Percentiles rank a stretch among this genome's conserved stretches.
These are phyloP conservation scores for Peltaster fructicola DNA, from an alignment of 2,329 filamentous ascomycete species.

Conservation along the genomic window DNA sequence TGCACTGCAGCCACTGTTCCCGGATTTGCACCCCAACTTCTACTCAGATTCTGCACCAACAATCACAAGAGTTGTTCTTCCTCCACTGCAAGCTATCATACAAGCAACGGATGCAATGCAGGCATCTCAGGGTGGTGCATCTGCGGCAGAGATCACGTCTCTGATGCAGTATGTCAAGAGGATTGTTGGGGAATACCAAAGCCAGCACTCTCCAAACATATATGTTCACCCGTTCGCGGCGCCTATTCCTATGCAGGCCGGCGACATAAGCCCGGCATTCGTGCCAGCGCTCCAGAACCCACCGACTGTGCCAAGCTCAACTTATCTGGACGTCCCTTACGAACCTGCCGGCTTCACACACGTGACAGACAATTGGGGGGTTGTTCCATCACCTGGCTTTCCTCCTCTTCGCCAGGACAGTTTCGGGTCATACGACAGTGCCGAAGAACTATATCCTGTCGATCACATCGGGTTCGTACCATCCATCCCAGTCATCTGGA, in stretches of 20 bases:
- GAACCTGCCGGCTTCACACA: slow-evolving; percentile 14
- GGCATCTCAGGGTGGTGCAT: slow-evolving; percentile 21
- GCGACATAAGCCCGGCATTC: slow-evolving; percentile 32
- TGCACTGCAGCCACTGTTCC: slow-evolving; percentile 77
- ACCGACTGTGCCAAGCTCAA: slow-evolving; percentile 16
- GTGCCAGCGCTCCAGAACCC: slow-evolving; percentile 28
- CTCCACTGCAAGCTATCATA: slow-evolving; percentile 74
- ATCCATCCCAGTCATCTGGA: no score
- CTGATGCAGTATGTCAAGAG: slow-evolving; percentile 30
- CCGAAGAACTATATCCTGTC: no score
- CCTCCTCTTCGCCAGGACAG: no score
- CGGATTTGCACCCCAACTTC: slow-evolving; percentile 77
- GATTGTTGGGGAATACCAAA: slow-evolving; percentile 25
- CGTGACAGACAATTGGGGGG: slow-evolving; percentile 16
- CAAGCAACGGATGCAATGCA: slow-evolving; percentile 53
- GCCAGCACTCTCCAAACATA: slow-evolving; percentile 8
- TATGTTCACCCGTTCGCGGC: slow-evolving; percentile 1
- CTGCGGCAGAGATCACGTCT: slow-evolving; percentile 25
- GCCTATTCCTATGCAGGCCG: slow-evolving; percentile 7
- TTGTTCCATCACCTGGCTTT: slow-evolving; percentile 18
- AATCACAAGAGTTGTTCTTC: no score
- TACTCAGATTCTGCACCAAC: slow-evolving; percentile 46
- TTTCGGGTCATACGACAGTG: no score
- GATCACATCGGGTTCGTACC: no score
- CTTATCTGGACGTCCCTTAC: slow-evolving; percentile 28